phyloP scores from a whole-genome alignment of 2,329 filamentous ascomycete species.

The Botrytis fabae region DNA sequence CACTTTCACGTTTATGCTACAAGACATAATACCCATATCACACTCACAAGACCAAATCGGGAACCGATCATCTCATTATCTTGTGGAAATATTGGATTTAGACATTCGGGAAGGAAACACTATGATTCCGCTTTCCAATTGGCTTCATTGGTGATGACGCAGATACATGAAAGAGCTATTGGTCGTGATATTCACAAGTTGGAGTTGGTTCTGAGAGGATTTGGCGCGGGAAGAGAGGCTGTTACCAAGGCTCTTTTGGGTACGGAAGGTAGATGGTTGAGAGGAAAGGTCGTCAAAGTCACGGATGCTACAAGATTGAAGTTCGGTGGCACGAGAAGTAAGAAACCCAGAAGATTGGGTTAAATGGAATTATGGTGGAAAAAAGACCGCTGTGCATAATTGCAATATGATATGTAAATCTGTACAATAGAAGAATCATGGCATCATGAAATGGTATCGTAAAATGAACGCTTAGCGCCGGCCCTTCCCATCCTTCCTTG shows the following conservation, averaged over 20 bases:
- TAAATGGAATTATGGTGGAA: slow-evolving; percentile 25
- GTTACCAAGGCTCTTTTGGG: slow-evolving; percentile 87
- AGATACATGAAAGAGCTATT: slow-evolving; percentile 80
- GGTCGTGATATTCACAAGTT: slow-evolving; percentile 72
- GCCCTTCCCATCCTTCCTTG: slow-evolving; percentile 23
- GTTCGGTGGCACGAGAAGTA: slow-evolving; percentile 90
- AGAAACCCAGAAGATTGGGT: slow-evolving; percentile 74
- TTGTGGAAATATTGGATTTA: slow-evolving; percentile 88
- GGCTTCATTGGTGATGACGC: slow-evolving; percentile 76
- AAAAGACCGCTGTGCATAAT: slow-evolving; percentile 24
- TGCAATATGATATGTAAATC: slow-evolving; percentile 14
- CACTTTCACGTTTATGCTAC: slow-evolving; percentile 84
- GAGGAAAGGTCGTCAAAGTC: slow-evolving; percentile 74
- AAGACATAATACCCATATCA: slow-evolving; percentile 96
- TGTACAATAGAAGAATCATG: slow-evolving; percentile 26
- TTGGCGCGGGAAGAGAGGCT: slow-evolving; percentile 83
- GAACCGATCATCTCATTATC: slow-evolving; percentile 78
- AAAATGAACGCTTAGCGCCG: slow-evolving; percentile 22
- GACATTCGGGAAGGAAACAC: slow-evolving; percentile 72
- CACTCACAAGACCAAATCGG: slow-evolving; percentile 78
- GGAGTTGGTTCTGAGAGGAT: slow-evolving; percentile 82
- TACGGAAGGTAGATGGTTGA: slow-evolving; percentile 74
- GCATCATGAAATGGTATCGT: slow-evolving; percentile 32
- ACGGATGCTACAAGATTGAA: slow-evolving; percentile 88
- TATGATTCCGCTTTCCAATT: slow-evolving; percentile 95